Conservation (phyloP, 2,329 filamentous ascomycete species). For the Apiospora saccharicola region DNA sequence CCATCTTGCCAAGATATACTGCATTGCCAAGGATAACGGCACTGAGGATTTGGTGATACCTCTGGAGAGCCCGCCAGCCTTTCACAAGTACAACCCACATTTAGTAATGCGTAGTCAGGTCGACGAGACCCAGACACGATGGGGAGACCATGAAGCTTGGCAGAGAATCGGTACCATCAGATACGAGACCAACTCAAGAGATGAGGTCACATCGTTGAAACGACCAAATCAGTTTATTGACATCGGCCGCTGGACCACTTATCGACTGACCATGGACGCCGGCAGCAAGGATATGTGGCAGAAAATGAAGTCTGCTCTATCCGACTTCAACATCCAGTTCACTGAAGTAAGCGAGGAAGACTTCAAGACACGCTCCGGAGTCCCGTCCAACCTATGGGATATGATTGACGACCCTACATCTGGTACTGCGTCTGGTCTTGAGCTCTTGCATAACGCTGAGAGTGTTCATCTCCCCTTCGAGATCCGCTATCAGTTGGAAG, state of each 20-base stretch:
- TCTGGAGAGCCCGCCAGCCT: constrained; percentile 56
- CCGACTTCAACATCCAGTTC: constrained; percentile 75
- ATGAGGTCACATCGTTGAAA: constrained; percentile 49
- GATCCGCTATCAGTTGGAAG: constrained; percentile 90
- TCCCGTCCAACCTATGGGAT: constrained; percentile 49
- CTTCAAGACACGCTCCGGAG: constrained; percentile 51
- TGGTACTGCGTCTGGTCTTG: constrained; percentile 33
- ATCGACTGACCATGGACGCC: constrained; percentile 53
- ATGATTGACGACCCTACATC: constrained; percentile 45
- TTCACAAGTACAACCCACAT: constrained; percentile 50
- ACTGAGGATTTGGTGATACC: constrained; percentile 54
- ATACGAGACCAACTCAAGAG: constrained; percentile 43
- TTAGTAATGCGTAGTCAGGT: constrained; percentile 27
- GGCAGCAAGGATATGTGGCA: constrained; percentile 44
- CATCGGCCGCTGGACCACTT: constrained; percentile 65
- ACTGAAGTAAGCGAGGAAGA: constrained; percentile 42
- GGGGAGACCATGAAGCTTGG: constrained; percentile 56
- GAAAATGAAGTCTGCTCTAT: constrained; percentile 61
- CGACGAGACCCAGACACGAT: constrained; percentile 34
- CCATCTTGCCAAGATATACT: constrained; percentile 54
- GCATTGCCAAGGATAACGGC: constrained; percentile 42
- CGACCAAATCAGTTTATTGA: constrained; percentile 52
- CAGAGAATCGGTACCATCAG: constrained; percentile 56
- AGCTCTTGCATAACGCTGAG: constrained; percentile 45
- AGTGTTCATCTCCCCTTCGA: constrained; percentile 66